Conservation (phyloP, 371 early-diverging fungal species). For the Fennellomyces sp. region DNA sequence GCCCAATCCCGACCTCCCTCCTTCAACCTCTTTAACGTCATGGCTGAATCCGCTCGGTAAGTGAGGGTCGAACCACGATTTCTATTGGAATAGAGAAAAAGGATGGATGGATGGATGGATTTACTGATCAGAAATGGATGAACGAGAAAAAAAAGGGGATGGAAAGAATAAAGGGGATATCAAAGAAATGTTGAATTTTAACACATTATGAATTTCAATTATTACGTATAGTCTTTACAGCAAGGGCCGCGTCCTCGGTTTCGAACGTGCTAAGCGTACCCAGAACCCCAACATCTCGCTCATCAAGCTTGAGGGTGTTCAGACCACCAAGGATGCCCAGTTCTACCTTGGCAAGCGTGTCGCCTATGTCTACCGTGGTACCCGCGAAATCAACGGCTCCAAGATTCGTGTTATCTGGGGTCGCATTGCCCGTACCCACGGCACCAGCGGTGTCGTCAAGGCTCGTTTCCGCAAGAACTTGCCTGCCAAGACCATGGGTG, state of each 20-base stretch:
- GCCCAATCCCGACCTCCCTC: neutral
- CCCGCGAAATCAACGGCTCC: constrained; percentile 88
- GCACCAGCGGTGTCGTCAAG: constrained; percentile 94
- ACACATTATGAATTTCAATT: constrained; percentile 2
- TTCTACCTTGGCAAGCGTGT: constrained; percentile 93
- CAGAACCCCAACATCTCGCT: constrained; percentile 90
- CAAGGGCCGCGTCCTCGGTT: constrained; percentile 96
- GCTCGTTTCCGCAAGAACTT: constrained; percentile 97
- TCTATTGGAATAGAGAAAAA: neutral
- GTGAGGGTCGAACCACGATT: neutral
- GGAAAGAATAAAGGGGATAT: too few species aligned
- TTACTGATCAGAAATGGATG: constrained; percentile 19
- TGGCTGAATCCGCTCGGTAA: constrained; percentile 9
- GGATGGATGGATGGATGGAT: constrained; percentile 9
- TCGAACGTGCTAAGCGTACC: constrained; percentile 91
- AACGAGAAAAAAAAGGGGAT: constrained; percentile 14
- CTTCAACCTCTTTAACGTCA: neutral
- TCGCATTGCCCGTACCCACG: constrained; percentile 93
- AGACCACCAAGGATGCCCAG: constrained; percentile 82
- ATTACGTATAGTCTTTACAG: constrained; percentile 84
- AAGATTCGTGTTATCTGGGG: constrained; percentile 98
- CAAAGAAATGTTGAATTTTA: too few species aligned
- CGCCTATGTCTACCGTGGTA: constrained; percentile 85
- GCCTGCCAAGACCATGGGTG: constrained; percentile 93
- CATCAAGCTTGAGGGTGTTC: constrained; percentile 92